Base-by-base conservation (phyloP, 106 monocot genomes). In the Triglochin maritima region DNA sequence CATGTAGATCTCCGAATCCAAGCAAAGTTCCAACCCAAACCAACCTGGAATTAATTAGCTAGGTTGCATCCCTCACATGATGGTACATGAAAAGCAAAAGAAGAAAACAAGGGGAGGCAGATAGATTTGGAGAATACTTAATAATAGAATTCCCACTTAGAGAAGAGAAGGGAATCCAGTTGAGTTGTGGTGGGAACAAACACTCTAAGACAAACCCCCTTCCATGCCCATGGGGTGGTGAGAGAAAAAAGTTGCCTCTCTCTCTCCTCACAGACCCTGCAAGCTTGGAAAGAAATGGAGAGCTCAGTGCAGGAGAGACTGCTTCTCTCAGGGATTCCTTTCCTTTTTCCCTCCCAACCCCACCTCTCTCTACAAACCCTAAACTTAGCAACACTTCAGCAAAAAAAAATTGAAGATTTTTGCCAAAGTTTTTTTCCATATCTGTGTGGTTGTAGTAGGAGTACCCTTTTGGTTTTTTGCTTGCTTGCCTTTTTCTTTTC, bases 161-260 rank as follows among this genome's bases (percentile, higher is more conserved):
- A 29, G 29, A 29, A 29, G 29, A 29, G 29, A 29, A 29, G 29
- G 29, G 29, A 29, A 29, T 29, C 29, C 29, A 29, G 29, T 29
- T 29, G 29, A 29, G 29, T 29, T 29, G 29, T 29, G 29, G 29
- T 29, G 29, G 29, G 29, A 29, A 29, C 81, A 81, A 77, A 67
- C 72, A 59, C 64, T 50, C 69, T 11, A 62, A 54, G 72, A 81
- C 77, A 81, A 81, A 65, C 10, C 45, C 58, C 50, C 52, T 42
- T 54, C 9, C 74, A 55, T 68, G 12, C 61, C 61, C 61, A 10
- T 44, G 42, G 42, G 17, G 46, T 10, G 7, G 57, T 56, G 62
- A 17, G 66, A 48, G 62, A 46, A 44, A 46, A 44, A 7, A 12
- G 2, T n/a, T 46, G 47, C 15, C 17, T 17, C 52, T 56, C 59